Evolutionary conservation across 805 yeast species (phyloP).

Genomic region (Blastobotrys americana): DNA sequence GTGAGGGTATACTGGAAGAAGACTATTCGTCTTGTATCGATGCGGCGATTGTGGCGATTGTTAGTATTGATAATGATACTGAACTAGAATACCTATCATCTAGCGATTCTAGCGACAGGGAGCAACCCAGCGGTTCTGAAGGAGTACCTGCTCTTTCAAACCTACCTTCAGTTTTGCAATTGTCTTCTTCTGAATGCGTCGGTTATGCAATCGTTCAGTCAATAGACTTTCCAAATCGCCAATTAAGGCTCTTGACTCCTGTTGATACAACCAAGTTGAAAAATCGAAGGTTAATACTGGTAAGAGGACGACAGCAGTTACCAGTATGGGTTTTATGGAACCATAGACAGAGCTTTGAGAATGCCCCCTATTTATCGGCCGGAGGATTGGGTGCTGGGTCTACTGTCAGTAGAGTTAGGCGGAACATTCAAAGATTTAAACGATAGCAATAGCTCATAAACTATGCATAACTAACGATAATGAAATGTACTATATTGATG

Average conservation of each 20-base stretch:
- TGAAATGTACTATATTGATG: no score
- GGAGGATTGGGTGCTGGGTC: constrained; percentile 35
- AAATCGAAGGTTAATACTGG: constrained; percentile 36
- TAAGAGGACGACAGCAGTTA: constrained; percentile 58
- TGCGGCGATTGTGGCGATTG: constrained; percentile 31
- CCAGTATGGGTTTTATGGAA: constrained; percentile 50
- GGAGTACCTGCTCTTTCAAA: constrained; percentile 2
- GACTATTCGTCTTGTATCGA: constrained; percentile 26
- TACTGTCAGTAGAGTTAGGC: constrained; percentile 50
- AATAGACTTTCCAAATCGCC: constrained; percentile 34
- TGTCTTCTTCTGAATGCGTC: constrained; percentile 29
- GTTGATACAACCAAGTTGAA: constrained; percentile 16
- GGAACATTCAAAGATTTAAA: constrained; percentile 47
- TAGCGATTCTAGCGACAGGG: neutral
- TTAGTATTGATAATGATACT: constrained; percentile 8
- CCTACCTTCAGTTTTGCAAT: constrained; percentile 6
- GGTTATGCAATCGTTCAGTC: constrained; percentile 66
- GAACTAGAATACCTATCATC: constrained; percentile 1
- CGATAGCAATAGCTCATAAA: no score
- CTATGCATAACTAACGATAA: no score
- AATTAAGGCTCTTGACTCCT: constrained; percentile 52
- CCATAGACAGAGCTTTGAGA: constrained; percentile 24
- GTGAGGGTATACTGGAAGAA: constrained; percentile 21
- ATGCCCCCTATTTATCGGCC: constrained; percentile 42
- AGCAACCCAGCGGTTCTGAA: neutral